phyloP scores from a whole-genome alignment of 129 eudicot genomes.

The Flaveria ramosissima region DNA sequence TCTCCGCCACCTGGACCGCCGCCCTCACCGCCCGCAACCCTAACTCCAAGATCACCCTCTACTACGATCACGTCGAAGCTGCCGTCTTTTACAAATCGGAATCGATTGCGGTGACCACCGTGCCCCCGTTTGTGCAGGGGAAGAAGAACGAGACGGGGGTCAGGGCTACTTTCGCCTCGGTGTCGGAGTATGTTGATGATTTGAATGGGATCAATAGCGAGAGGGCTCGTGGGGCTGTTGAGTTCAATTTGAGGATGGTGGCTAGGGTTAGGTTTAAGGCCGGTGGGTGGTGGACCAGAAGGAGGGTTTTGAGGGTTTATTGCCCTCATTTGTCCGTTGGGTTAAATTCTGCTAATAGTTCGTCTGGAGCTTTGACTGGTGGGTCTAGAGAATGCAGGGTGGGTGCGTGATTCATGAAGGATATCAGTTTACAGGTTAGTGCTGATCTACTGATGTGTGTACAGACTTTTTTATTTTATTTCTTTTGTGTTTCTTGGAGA shows the following conservation, averaged over 20 bases:
- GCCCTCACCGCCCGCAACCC: slow-evolving; percentile 63
- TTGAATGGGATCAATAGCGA: slow-evolving; percentile 40
- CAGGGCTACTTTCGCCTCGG: slow-evolving; percentile 50
- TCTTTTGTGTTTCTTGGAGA: too few relatives aligned
- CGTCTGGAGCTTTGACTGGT: slow-evolving; percentile 47
- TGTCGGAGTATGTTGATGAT: slow-evolving; percentile 40
- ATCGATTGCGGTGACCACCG: slow-evolving; percentile 36
- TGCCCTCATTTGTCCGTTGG: slow-evolving; percentile 53
- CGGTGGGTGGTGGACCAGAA: slow-evolving; percentile 72
- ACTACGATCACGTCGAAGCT: slow-evolving; percentile 54
- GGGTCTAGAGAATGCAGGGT: slow-evolving; percentile 55
- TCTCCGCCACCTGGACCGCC: slow-evolving; percentile 57
- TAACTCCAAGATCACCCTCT: slow-evolving; percentile 64
- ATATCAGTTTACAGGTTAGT: background rate
- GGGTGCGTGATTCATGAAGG: slow-evolving; percentile 27
- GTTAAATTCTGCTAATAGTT: slow-evolving; percentile 24
- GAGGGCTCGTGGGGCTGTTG: slow-evolving; percentile 45
- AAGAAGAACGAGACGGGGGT: slow-evolving; percentile 50
- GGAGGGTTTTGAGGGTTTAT: slow-evolving; percentile 55
- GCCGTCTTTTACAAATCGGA: slow-evolving; percentile 37
- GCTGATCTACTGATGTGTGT: background rate
- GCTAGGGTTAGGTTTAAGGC: slow-evolving; percentile 70
- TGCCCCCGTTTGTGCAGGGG: slow-evolving; percentile 69
- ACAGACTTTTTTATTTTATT: background rate
- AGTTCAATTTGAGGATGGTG: slow-evolving; percentile 54